Base-by-base conservation (phyloP, 2,329 filamentous ascomycete species). In the Colletotrichum tanaceti region DNA sequence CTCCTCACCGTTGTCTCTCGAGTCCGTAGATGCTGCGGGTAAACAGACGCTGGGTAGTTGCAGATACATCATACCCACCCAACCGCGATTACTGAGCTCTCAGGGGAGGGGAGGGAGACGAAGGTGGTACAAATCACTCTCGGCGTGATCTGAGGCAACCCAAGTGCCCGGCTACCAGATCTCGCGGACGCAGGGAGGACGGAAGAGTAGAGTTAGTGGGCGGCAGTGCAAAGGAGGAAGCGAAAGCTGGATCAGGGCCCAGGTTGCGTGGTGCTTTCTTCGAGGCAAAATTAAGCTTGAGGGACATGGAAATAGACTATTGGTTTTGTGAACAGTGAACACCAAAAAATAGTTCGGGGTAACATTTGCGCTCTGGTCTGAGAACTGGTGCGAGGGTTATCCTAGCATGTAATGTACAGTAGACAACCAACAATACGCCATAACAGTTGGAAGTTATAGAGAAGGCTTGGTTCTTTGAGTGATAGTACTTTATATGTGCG, bases 131-230 rank as follows among this genome's bases (percentile, higher is more conserved):
- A 22, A 53, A 22, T 58, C 59, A 67, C 24, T 32, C 14, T 32
- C 35, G 24, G 28, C 65, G 43, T 52, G 53, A 67, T 67, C 60
- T 20, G 14, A 44, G n/a, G 28, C 28, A n/a, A 16, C 41, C 53
- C 60, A 52, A 32, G 46, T 52, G 54, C 52, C 53, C 39, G 53
- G 53, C 50, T 63, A n/a, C 43, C 7, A 47, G 28, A 47, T 58
- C 43, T 47, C 55, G 41, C 47, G 18, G 14, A 20, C 11, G 7
- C 18, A n/a, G 13, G 24, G 22, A 20, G 18, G 11, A 38, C 18
- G 1, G 22, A 9, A 0, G 18, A 20, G 18, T 10, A 0, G 18
- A 20, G 18, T 38, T 5, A n/a, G 39, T 41, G 39, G 39, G 39
- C 39, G 6, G 28, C 28, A n/a, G 10, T 35, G 28, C 11, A 22